Conservation (phyloP, 1,284 basidiomycete genomes). For the Microbotryomycetes sp. region DNA sequence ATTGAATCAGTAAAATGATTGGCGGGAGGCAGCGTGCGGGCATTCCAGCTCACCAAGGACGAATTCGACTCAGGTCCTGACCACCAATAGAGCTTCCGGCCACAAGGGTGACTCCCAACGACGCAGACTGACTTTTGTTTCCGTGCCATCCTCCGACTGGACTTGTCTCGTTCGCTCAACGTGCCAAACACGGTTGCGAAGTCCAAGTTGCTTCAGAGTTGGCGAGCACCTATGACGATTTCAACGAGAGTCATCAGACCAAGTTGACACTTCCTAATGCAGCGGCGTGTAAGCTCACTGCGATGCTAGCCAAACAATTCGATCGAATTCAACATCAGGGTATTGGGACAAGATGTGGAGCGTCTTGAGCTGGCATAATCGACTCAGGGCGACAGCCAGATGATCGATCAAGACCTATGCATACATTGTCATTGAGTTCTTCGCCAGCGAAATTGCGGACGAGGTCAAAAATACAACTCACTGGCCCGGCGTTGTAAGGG, state of each 20-base stretch:
- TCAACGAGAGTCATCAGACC: too few relatives aligned
- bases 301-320: conserved; percentile 14
- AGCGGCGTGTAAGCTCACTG: conserved; percentile 4
- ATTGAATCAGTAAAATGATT: conserved; percentile 7
- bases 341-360: conserved; percentile 26
- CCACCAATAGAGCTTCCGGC: conserved; percentile 30
- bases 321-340: conserved; percentile 9
- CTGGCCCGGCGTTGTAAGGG: conserved; percentile 10
- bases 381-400: neutral
- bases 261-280: too few relatives aligned
- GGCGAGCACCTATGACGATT: conserved; percentile 10
- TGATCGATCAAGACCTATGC: neutral
- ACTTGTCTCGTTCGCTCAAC: conserved; percentile 8
- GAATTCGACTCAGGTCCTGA: conserved; percentile 18
- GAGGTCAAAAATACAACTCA: too few relatives aligned
- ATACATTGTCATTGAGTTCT: neutral
- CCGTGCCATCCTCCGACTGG: neutral
- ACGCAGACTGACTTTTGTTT: conserved; percentile 21
- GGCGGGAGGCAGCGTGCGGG: conserved; percentile 2
- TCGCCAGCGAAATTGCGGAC: too few relatives aligned
- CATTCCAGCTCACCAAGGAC: neutral
- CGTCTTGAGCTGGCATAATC: conserved; percentile 5
- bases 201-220: conserved; percentile 27
- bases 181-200: conserved; percentile 33
- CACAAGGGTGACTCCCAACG: conserved; percentile 26